A percentile compares a stretch with the other conserved stretches of the same genome.
Conservation (phyloP, 305 asterid genomes). For the Stenogyne calaminthoides region DNA sequence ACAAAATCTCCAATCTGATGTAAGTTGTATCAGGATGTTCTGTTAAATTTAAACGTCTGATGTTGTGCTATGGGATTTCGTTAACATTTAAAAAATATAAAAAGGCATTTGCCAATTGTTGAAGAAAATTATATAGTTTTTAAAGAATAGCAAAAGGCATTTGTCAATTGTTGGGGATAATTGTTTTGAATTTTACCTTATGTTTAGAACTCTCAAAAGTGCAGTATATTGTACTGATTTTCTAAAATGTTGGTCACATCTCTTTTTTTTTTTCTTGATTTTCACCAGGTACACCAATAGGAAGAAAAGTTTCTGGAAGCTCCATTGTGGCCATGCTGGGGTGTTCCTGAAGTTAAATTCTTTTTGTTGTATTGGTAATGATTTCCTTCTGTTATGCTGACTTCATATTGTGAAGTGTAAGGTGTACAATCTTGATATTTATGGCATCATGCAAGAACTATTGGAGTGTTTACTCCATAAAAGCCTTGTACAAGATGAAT, state of each 20-base stretch:
- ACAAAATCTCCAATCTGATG: too few relatives aligned
- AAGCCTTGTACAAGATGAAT: conserved; percentile 71
- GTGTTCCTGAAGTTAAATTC: conserved; percentile 65
- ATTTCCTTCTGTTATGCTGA: conserved; percentile 32
- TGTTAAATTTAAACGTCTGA: too few relatives aligned
- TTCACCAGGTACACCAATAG: conserved; percentile 70
- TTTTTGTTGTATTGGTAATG: conserved; percentile 16
- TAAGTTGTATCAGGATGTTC: too few relatives aligned
- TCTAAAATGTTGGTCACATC: not conserved
- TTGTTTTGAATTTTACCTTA: too few relatives aligned
- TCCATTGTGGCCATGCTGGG: conserved; percentile 74
- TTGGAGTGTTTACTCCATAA: conserved; percentile 85
- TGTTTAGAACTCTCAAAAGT: not conserved
- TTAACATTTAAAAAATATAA: too few relatives aligned
- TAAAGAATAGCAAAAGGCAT: not conserved
- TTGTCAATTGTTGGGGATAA: too few relatives aligned
- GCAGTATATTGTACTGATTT: not conserved
- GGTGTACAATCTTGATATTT: conserved; percentile 66
- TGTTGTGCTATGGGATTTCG: too few relatives aligned
- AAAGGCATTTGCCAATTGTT: conserved; percentile 8
- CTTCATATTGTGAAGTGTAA: conserved; percentile 69
- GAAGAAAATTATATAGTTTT: not conserved
- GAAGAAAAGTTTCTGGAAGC: conserved; percentile 79
- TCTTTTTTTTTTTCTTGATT: conserved; percentile 19
- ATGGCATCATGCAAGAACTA: conserved; percentile 92